Percentiles rank a stretch among this genome's conserved stretches.
Conservation (phyloP, 768 basidiomycete genomes). For the Hypholoma fasciculare region DNA sequence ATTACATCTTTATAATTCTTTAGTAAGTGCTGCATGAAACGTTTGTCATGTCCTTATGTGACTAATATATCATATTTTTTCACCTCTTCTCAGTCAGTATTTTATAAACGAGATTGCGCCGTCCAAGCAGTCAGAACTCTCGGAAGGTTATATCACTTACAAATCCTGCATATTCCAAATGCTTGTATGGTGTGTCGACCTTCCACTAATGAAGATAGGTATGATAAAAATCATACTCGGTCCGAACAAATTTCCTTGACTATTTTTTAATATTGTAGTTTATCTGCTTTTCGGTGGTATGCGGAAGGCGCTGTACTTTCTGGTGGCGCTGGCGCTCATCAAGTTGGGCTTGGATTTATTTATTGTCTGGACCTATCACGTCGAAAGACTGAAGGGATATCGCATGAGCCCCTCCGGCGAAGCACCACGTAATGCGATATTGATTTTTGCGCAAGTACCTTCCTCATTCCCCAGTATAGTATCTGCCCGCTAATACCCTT, state of each 20-base stretch:
- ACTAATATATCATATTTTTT: background rate
- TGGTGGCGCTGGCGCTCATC: background rate
- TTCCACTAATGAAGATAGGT: constrained; percentile 3
- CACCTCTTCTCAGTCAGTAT: background rate
- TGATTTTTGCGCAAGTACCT: no score
- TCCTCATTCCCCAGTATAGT: no score
- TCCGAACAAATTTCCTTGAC: background rate
- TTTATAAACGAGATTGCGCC: background rate
- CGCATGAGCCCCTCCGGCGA: no score
- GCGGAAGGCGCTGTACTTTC: background rate
- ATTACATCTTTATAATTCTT: background rate
- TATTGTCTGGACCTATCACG: background rate
- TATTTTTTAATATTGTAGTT: background rate
- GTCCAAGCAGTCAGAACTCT: background rate
- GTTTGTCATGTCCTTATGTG: background rate
- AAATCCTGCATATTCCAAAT: constrained; percentile 5
- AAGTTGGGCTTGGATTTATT: background rate
- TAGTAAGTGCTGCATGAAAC: background rate
- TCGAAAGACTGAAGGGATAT: background rate
- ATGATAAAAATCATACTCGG: background rate
- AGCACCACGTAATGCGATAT: no score
- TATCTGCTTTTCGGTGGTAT: background rate
- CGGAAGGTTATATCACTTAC: background rate
- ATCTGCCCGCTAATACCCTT: no score
- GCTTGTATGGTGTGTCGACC: background rate